Evolutionary conservation across 1,284 basidiomycete genomes (phyloP).

Genomic region (Pseudozyma hubeiensis): DNA sequence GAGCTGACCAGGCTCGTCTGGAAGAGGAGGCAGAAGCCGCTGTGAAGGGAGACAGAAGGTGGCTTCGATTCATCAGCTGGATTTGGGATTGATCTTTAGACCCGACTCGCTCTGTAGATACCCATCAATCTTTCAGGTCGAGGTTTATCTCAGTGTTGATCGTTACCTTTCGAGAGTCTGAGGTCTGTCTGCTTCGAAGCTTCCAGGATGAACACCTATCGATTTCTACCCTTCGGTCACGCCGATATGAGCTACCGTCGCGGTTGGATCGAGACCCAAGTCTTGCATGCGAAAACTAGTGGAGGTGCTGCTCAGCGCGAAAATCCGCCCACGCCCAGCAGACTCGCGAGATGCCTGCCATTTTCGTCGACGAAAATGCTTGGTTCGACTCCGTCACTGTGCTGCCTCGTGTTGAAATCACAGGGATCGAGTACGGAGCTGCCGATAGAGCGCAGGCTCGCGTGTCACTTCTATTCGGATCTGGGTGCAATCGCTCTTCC

Average conservation of each 20-base stretch:
- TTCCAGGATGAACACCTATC: no score
- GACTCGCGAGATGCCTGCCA: conserved; percentile 1
- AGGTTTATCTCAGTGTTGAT: no score
- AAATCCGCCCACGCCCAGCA: not conserved
- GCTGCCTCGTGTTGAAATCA: conserved; percentile 1
- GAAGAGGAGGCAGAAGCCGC: conserved; percentile 25
- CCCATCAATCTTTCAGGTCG: no score
- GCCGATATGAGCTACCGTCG: no score
- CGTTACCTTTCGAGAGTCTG: no score
- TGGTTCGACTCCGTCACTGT: conserved; percentile 9
- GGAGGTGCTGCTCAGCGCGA: not conserved
- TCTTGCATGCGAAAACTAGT: not conserved
- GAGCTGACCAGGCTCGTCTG: conserved; percentile 9
- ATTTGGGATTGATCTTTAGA: conserved; percentile 32
- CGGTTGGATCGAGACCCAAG: not conserved
- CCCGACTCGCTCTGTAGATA: no score
- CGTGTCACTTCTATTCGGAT: not conserved
- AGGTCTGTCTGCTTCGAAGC: no score
- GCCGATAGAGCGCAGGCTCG: conserved; percentile 1
- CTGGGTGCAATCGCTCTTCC: not conserved
- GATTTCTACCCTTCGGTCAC: no score
- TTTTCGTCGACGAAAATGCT: not conserved
- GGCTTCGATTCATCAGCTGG: conserved; percentile 38
- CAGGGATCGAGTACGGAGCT: conserved; percentile 12
- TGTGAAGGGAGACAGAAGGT: conserved; percentile 13